These are phyloP conservation scores for Garcia nutans DNA, from an alignment of 345 rosid species.

Conservation along the genomic window DNA sequence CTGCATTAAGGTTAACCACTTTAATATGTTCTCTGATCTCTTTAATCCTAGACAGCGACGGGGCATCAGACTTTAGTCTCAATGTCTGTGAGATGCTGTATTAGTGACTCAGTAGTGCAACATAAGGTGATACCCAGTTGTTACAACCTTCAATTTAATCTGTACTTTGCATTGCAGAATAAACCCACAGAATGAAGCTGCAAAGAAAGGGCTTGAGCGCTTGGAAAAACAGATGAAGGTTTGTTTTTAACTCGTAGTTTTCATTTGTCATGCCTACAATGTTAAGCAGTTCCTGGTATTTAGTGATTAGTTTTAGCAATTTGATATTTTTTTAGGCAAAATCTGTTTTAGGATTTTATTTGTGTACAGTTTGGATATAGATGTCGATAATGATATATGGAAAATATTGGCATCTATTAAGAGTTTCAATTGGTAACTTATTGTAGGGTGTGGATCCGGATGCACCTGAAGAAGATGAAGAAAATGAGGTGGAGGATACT, in stretches of 20 bases:
- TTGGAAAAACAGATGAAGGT: slow-evolving; percentile 99
- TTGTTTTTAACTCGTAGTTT: slow-evolving; percentile 17
- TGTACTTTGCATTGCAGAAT: slow-evolving; percentile 52
- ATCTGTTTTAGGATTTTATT: background rate
- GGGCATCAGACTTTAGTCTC: background rate
- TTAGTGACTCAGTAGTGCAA: background rate
- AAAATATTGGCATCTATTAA: background rate
- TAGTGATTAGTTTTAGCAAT: background rate
- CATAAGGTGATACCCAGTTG: background rate
- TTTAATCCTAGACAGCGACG: slow-evolving; percentile 4
- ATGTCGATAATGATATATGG: background rate
- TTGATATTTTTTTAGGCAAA: background rate
- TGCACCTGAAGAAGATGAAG: slow-evolving; percentile 95
- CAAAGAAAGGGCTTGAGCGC: slow-evolving; percentile 93
- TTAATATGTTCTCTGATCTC: slow-evolving; percentile 5
- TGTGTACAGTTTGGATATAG: background rate
- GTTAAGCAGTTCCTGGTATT: background rate
- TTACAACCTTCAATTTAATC: slow-evolving; percentile 10
- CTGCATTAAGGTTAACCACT: slow-evolving; percentile 67
- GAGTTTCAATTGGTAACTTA: slow-evolving; percentile 1
- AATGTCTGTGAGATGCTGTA: background rate
- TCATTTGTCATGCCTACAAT: background rate
- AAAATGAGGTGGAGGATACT: slow-evolving; percentile 90
- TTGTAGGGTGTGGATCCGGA: slow-evolving; percentile 98
- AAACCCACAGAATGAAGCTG: slow-evolving; percentile 85